These are phyloP conservation scores for Citrus australasica DNA, from an alignment of 345 rosid species.

Conservation along the genomic window DNA sequence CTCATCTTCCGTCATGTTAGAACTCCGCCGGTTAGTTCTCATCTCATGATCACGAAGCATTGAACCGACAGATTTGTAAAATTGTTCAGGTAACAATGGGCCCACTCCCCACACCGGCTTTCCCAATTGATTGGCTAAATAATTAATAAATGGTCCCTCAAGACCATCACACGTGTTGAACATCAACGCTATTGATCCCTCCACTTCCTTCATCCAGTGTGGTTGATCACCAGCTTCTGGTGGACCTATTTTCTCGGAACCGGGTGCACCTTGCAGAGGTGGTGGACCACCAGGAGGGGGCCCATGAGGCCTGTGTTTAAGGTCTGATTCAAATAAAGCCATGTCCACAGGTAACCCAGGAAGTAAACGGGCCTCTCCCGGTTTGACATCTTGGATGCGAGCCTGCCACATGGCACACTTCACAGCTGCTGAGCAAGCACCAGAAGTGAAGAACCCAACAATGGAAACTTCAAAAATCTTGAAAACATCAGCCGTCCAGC, in stretches of 20 bases:
- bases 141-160: too few species aligned
- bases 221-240: too few species aligned
- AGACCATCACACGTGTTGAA: too few species aligned
- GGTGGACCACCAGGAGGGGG: too few species aligned
- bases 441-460: constrained; percentile 26
- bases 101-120: too few species aligned
- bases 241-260: background rate
- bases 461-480: constrained; percentile 14
- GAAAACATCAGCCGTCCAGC: constrained; percentile 19
- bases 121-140: too few species aligned
- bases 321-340: background rate
- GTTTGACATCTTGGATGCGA: constrained; percentile 12
- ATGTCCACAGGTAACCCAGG: constrained; percentile 26
- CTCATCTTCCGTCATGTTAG: too few species aligned
- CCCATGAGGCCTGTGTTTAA: too few species aligned
- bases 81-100: background rate
- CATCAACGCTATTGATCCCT: too few species aligned
- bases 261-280: background rate
- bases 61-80: too few species aligned
- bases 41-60: background rate
- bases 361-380: constrained; percentile 22
- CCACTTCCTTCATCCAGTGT: too few species aligned
- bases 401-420: constrained; percentile 30
- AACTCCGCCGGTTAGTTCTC: too few species aligned
- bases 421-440: constrained; percentile 34